A percentile compares a stretch with the other conserved stretches of the same genome.
Conservation (phyloP, 345 rosid genomes). For the Punica granatum region DNA sequence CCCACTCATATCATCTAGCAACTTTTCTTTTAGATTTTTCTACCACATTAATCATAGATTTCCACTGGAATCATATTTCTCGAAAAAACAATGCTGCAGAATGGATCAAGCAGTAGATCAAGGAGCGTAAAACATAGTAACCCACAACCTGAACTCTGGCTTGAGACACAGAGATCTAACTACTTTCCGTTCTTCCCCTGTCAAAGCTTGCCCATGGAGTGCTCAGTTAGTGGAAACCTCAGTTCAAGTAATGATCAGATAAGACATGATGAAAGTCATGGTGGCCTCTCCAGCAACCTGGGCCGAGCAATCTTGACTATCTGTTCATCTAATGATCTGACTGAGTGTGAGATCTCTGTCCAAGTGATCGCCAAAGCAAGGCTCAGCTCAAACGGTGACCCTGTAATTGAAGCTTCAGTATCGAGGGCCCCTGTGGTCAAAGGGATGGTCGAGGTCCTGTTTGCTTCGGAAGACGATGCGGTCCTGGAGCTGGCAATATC, state of each 20-base stretch:
- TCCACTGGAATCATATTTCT: conserved; percentile 7
- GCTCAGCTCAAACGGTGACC: conserved; percentile 36
- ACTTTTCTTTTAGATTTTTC: background rate
- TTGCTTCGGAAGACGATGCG: conserved; percentile 47
- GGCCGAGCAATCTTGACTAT: conserved; percentile 29
- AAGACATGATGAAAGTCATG: conserved; percentile 1
- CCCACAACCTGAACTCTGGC: conserved; percentile 15
- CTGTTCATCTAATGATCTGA: conserved; percentile 30
- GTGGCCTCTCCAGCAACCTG: conserved; percentile 23
- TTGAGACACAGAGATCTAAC: conserved; percentile 21
- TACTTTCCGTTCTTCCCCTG: conserved; percentile 29
- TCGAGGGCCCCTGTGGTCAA: conserved; percentile 32
- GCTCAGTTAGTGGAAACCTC: conserved; percentile 21
- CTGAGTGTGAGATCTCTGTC: conserved; percentile 42
- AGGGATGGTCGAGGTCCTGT: conserved; percentile 45
- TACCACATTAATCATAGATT: background rate
- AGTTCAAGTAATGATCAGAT: conserved; percentile 12
- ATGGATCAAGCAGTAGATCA: conserved; percentile 16
- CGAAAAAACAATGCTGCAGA: conserved; percentile 10
- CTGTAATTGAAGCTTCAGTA: conserved; percentile 25
- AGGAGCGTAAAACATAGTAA: conserved; percentile 14
- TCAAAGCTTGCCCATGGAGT: conserved; percentile 28
- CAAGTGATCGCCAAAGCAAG: conserved; percentile 34
- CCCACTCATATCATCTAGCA: background rate
- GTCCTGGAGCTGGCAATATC: conserved; percentile 47